phyloP scores from a whole-genome alignment of 768 basidiomycete genomes.

The Leccinum barrowsii region DNA sequence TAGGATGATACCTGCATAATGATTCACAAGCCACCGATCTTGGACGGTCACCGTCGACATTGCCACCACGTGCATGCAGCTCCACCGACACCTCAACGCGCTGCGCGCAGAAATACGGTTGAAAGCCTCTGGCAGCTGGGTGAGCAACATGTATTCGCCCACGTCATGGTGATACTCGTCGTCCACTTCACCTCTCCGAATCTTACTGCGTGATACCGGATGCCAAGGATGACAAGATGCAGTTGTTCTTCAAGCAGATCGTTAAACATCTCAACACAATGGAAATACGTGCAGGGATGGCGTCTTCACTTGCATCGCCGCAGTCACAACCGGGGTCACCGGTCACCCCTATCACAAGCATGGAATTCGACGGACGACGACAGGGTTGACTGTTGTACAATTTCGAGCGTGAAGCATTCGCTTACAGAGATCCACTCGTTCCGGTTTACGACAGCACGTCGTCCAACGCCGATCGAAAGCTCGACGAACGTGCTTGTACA shows the following conservation, averaged over 20 bases:
- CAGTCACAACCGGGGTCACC: too few relatives aligned
- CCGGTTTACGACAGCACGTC: conserved; percentile 33
- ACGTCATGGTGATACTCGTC: conserved; percentile 24
- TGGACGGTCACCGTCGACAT: conserved; percentile 24
- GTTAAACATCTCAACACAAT: conserved; percentile 75
- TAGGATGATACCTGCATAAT: too few relatives aligned
- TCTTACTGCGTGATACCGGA: conserved; percentile 55
- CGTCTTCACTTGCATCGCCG: too few relatives aligned
- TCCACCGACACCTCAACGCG: conserved; percentile 54
- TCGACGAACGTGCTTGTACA: too few relatives aligned
- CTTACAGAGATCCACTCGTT: conserved; percentile 38
- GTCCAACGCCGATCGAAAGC: conserved; percentile 13
- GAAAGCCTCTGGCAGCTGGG: conserved; percentile 14
- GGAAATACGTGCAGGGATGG: conserved; percentile 45
- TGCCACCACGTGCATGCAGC: conserved; percentile 48
- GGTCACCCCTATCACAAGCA: too few relatives aligned
- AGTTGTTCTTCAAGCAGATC: conserved; percentile 83
- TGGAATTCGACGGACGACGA: too few relatives aligned
- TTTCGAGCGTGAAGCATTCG: background rate
- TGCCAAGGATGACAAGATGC: conserved; percentile 70
- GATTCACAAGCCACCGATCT: too few relatives aligned
- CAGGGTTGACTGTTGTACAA: conserved; percentile 3
- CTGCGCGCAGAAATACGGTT: conserved; percentile 32
- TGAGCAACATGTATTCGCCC: conserved; percentile 15
- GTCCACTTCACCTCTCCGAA: conserved; percentile 34